Percentiles rank a stretch among this genome's conserved stretches.
Conservation (phyloP, 2,329 filamentous ascomycete species). For the Penicillium italicum region DNA sequence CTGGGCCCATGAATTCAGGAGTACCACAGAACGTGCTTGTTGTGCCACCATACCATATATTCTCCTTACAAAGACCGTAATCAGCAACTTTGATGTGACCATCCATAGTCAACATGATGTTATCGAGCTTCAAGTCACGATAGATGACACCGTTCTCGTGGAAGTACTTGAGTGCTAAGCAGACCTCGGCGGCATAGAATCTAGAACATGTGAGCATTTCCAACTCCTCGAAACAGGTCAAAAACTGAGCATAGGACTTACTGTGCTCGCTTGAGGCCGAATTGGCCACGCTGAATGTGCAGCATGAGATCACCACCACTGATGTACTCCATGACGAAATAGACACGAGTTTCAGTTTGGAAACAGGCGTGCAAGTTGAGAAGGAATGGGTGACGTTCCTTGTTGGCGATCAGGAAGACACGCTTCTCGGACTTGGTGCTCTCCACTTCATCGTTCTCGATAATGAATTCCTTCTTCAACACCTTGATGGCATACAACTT, state of each 20-base stretch:
- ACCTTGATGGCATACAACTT: slow-evolving; percentile 98
- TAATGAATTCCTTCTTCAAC: slow-evolving; percentile 99
- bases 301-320: slow-evolving; percentile 98
- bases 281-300: slow-evolving; percentile 95
- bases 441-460: slow-evolving; percentile 98
- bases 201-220: slow-evolving; percentile 43
- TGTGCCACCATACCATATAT: slow-evolving; percentile 98
- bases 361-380: slow-evolving; percentile 96
- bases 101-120: slow-evolving; percentile 90
- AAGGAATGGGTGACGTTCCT: slow-evolving; percentile 93
- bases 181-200: slow-evolving; percentile 97
- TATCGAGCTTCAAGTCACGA: slow-evolving; percentile 73
- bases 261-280: slow-evolving; percentile 93
- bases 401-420: slow-evolving; percentile 94
- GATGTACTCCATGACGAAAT: slow-evolving; percentile 99
- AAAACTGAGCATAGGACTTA: slow-evolving; percentile 48
- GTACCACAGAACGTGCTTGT: slow-evolving; percentile 99
- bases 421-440: slow-evolving; percentile 97
- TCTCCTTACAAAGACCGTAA: slow-evolving; percentile 98
- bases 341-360: slow-evolving; percentile 96
- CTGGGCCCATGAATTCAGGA: slow-evolving; percentile 99
- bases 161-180: slow-evolving; percentile 96
- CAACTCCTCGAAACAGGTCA: background rate
- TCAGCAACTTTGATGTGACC: slow-evolving; percentile 98
- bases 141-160: slow-evolving; percentile 99